Base-by-base conservation (phyloP, 2,329 filamentous ascomycete species). In the Cladosporium cucumerinum region DNA sequence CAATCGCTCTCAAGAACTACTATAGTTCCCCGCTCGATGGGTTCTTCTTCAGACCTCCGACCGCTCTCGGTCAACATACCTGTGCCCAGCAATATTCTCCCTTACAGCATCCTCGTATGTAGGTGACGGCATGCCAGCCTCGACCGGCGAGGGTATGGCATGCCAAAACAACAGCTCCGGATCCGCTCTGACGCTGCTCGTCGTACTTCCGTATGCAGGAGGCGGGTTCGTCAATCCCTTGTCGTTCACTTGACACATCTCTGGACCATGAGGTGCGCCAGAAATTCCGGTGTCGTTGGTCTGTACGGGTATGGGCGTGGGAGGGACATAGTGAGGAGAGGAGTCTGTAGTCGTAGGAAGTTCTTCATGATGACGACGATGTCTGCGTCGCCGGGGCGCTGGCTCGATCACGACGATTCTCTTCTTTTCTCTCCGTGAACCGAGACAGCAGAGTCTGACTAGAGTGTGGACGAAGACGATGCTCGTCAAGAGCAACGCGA, bases 151-250 rank as follows among this genome's bases (percentile, higher is more conserved):
- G 1, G 70, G 69, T 4, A 69, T 63, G 18, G 68, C 63, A 28
- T 70, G 87, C 92, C 92, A 96, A 74, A 90, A 92, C 28, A 96
- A 82, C 16, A 92, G 82, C 72, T 94, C 86, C 1, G 92, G 92
- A 72, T 96, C 90, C 34, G 93, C 89, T 57, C 91, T 84, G 86
- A 95, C 91, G 72, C 89, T 94, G 76, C 89, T 88, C 61, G 92
- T 84, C 91, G 92, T 96, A 0, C 92, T 80, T 0, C 93, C 93
- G 74, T 97, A 97, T 2, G 92, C 92, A 0, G 93, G 93, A 4
- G 93, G 93, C 10, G 87, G 86, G 25, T 59, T 61, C 7, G 57
- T 23, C 30, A 69, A 39, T 14, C 69, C 64, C 48, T 74, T 72
- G 48, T 72, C 70, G 66, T 67, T 72, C 25, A 67, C 63, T 26